These are phyloP conservation scores for Ettlia oleoabundans DNA, from an alignment of 139 green algal species.

Conservation along the genomic window DNA sequence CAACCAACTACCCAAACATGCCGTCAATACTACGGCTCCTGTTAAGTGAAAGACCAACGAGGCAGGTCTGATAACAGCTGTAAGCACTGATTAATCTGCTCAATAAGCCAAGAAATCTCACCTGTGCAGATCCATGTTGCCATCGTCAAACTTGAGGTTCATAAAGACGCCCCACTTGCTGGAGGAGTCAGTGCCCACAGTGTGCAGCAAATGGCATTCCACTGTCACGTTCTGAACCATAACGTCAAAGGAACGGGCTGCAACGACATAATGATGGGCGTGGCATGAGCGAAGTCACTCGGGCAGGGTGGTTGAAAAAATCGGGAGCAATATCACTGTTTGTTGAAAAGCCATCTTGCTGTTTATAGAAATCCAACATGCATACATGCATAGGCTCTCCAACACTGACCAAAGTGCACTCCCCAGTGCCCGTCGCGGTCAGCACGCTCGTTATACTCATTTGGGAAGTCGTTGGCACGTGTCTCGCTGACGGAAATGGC, in stretches of 20 bases:
- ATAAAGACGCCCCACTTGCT: constrained; percentile 12
- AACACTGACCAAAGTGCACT: not conserved
- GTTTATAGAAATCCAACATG: not conserved
- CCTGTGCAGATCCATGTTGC: constrained; percentile 23
- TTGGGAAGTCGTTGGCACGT: constrained; percentile 10
- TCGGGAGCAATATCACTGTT: too few species aligned
- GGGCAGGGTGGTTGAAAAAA: too few species aligned
- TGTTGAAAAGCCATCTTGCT: too few species aligned
- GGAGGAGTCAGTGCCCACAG: not conserved
- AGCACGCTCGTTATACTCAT: not conserved
- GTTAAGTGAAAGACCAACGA: too few species aligned
- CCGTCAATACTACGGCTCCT: too few species aligned
- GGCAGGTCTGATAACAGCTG: too few species aligned
- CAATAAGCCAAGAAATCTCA: too few species aligned
- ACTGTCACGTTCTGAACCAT: not conserved
- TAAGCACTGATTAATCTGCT: too few species aligned
- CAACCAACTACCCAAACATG: too few species aligned
- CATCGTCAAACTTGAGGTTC: not conserved
- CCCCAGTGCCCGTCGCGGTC: constrained; percentile 18
- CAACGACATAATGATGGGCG: too few species aligned
- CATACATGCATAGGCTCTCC: not conserved
- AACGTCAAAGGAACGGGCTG: not conserved
- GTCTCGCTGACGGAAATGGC: not conserved
- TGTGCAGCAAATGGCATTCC: not conserved
- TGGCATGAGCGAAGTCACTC: too few species aligned